Base-by-base conservation (phyloP, 768 basidiomycete species). In the Collybia sordida region DNA sequence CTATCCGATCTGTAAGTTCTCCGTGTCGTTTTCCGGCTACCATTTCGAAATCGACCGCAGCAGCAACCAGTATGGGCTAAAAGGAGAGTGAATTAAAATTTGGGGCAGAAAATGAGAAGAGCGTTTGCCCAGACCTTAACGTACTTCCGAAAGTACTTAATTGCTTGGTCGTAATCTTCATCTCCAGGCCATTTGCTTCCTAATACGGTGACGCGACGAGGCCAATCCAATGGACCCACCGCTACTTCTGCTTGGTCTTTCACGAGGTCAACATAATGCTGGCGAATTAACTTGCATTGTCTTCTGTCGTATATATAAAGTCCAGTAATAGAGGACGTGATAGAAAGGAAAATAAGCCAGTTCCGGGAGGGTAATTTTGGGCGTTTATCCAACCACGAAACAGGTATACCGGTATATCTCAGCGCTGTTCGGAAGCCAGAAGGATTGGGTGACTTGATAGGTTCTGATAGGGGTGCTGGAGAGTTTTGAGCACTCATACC, bases 111-210 rank as follows among this genome's bases (percentile, higher is more conserved):
- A 39, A 42, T 40, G 37, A 50, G 18, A 54, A 60, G 56, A 46
- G 57, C 49, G 25, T 49, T 47, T 35, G 46, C 48, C 41, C 83
- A 56, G 55, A 97, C 97, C 88, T 97, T 96, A 74, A 98, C 83
- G 71, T 97, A 98, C 77, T 90, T 93, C 67, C 90, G 88, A 75
- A 98, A 98, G 74, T 93, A 92, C 71, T 78, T 85, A 65, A 91
- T 72, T 49, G 85, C 79, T 51, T 89, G 81, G 64, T 94, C 85
- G 54, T 86, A 84, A 64, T 98, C 94, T 59, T 95, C 92, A 66
- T 99, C 97, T 22, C 90, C 94, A 0, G 95, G 95, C 85, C 94
- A 97, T 67, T 90, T 91, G 22, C 83, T 80, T 27, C 88, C 92
- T 59, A 90, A 92, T 17, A 98, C 93, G 6, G 78, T 86, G 50